These are phyloP conservation scores for Albugo laibachii DNA, from an alignment of 352 stramenopile genomes.

Conservation along the genomic window DNA sequence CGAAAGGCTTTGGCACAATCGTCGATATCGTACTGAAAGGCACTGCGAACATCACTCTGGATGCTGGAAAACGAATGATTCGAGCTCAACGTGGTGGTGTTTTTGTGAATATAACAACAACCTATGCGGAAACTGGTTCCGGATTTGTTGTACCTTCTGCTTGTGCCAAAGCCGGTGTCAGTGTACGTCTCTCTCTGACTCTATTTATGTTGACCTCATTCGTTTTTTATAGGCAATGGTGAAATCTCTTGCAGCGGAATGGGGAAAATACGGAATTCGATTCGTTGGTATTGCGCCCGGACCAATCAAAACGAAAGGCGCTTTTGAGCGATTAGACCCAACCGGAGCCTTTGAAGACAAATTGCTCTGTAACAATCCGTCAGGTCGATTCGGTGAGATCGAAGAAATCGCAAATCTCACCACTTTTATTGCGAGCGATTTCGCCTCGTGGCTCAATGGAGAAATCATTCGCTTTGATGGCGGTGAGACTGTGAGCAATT, in stretches of 20 bases:
- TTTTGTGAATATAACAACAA: conserved; percentile 95
- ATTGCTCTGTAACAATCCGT: conserved; percentile 45
- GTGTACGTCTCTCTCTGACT: too few relatives aligned
- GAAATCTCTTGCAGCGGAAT: conserved; percentile 90
- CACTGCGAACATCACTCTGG: conserved; percentile 65
- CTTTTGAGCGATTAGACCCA: conserved; percentile 58
- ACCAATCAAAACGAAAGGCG: conserved; percentile 81
- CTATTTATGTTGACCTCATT: not conserved
- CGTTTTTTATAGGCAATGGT: conserved; percentile 74
- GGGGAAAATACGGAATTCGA: conserved; percentile 88
- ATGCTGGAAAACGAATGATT: conserved; percentile 65
- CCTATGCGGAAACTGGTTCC: conserved; percentile 85
- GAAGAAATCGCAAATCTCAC: conserved; percentile 64
- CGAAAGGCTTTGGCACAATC: conserved; percentile 92
- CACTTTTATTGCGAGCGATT: conserved; percentile 59
- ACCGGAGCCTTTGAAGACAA: conserved; percentile 42
- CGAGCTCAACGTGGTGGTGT: conserved; percentile 46
- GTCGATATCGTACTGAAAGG: conserved; percentile 89
- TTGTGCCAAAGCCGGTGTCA: conserved; percentile 90
- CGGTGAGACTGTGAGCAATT: conserved; percentile 49
- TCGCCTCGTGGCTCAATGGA: conserved; percentile 64
- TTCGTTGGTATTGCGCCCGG: conserved; percentile 94
- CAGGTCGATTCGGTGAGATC: conserved; percentile 50
- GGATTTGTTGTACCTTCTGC: conserved; percentile 90
- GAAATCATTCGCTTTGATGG: conserved; percentile 69